Evolutionary conservation across 176 grass and related monocot species (phyloP).

Genomic region (Oryza meridionalis): DNA sequence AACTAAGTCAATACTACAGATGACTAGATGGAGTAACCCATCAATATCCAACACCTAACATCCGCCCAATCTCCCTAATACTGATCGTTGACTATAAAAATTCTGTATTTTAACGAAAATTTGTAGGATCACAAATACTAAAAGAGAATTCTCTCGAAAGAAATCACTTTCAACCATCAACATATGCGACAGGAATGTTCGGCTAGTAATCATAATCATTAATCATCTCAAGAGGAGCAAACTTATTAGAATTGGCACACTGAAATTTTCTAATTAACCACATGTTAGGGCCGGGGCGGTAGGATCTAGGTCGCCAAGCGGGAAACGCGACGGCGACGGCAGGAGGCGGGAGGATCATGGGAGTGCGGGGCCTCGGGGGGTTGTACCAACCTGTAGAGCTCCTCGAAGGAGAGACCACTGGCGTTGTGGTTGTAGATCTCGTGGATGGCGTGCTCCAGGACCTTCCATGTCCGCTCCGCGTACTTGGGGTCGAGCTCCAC

Average conservation of each 20-base stretch:
- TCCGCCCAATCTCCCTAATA: background rate
- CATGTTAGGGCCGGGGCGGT: background rate
- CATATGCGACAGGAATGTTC: background rate
- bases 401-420: slow-evolving; percentile 93
- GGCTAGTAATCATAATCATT: background rate
- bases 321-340: background rate
- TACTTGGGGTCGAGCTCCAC: slow-evolving; percentile 98
- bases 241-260: background rate
- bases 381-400: slow-evolving; percentile 69
- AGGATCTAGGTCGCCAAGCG: slow-evolving; percentile 20
- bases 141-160: background rate
- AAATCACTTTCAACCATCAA: background rate
- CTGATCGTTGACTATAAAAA: background rate
- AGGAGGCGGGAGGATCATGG: background rate
- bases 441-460: slow-evolving; percentile 86
- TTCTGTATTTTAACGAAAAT: background rate
- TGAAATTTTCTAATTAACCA: slow-evolving; percentile 18
- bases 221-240: background rate
- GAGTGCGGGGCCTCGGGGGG: background rate
- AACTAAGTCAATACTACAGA: slow-evolving; percentile 1
- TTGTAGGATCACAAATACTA: background rate
- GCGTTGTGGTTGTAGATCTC: slow-evolving; percentile 99
- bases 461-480: slow-evolving; percentile 93
- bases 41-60: background rate
- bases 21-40: background rate